These are phyloP conservation scores for Pelagophyceae sp. DNA, from an alignment of 352 stramenopile genomes.

Conservation along the genomic window DNA sequence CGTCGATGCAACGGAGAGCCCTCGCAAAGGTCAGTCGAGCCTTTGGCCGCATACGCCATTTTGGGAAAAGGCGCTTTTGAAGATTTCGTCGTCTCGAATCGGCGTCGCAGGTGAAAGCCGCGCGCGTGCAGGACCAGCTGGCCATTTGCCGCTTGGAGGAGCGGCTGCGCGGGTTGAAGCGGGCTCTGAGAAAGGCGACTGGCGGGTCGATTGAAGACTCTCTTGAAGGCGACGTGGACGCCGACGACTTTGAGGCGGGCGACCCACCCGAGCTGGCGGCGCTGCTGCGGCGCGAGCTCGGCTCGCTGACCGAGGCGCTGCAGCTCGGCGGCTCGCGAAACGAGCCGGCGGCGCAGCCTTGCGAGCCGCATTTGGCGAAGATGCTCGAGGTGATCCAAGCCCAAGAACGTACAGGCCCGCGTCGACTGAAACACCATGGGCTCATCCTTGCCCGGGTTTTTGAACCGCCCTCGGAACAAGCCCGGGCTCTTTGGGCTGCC, in stretches of 20 bases:
- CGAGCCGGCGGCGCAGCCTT: not conserved
- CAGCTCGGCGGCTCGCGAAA: not conserved
- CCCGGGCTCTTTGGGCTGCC: too few species aligned
- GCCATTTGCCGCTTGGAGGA: not conserved
- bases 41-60: too few species aligned
- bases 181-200: too few species aligned
- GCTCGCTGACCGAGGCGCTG: not conserved
- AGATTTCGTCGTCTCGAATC: too few species aligned
- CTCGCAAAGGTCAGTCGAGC: not conserved
- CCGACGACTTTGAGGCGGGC: not conserved
- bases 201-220: too few species aligned
- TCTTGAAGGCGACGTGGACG: not conserved
- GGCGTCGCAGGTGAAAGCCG: too few species aligned
- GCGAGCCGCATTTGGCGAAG: not conserved
- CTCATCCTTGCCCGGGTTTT: too few species aligned
- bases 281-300: not conserved
- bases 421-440: too few species aligned
- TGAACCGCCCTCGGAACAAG: too few species aligned
- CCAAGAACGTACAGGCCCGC: too few species aligned
- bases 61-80: too few species aligned
- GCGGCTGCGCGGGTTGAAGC: too few species aligned
- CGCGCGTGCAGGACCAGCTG: not conserved
- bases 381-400: not conserved
- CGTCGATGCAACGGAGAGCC: not conserved
- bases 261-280: not conserved